Percentiles rank a stretch among this genome's conserved stretches.
Conservation (phyloP, 768 basidiomycete species). For the Lentinula edodes region DNA sequence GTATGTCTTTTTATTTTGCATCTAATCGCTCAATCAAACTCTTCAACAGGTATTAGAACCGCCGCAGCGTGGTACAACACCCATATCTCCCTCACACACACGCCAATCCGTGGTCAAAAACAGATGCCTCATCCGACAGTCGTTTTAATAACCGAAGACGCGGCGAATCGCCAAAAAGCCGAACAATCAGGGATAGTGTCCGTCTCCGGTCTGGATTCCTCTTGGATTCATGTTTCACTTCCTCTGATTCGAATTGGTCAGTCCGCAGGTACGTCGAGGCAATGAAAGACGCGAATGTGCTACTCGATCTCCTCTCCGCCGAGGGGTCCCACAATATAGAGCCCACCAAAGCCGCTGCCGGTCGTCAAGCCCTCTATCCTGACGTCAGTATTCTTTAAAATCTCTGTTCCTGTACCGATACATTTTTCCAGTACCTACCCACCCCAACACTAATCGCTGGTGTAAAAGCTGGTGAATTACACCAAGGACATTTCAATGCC, state of each 20-base stretch:
- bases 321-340: conserved; percentile 58
- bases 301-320: conserved; percentile 80
- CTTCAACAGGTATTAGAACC: conserved; percentile 73
- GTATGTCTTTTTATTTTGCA: conserved; percentile 30
- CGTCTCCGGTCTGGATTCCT: conserved; percentile 47
- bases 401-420: background rate
- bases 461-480: conserved; percentile 75
- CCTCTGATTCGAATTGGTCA: conserved; percentile 18
- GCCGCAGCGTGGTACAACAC: conserved; percentile 83
- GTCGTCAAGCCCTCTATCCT: conserved; percentile 61
- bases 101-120: conserved; percentile 45
- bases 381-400: conserved; percentile 43
- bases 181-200: conserved; percentile 54
- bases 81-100: conserved; percentile 55
- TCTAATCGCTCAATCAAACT: background rate
- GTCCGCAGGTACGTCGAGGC: conserved; percentile 81
- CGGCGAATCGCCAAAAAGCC: conserved; percentile 75
- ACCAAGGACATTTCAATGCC: conserved; percentile 94
- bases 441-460: conserved; percentile 69
- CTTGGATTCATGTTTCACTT: background rate
- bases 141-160: conserved; percentile 87
- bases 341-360: conserved; percentile 49
- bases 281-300: conserved; percentile 53
- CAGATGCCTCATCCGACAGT: conserved; percentile 48
- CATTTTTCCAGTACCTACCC: conserved; percentile 63